phyloP scores from a whole-genome alignment of 345 rosid species.

The Chamaenerion angustifolium region DNA sequence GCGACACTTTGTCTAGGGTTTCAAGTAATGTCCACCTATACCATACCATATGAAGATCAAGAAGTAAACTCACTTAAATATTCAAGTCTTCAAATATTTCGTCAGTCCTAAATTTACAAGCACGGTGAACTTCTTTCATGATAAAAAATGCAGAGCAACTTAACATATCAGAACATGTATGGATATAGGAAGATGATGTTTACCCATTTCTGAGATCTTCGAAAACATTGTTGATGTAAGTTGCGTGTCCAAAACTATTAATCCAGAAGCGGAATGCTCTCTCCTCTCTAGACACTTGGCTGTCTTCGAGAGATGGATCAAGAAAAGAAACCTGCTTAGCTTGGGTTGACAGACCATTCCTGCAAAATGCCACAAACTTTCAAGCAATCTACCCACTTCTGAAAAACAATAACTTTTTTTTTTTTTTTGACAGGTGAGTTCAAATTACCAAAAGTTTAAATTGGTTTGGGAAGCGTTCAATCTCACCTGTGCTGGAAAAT shows the following conservation, averaged over 20 bases:
- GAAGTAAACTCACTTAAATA: slow-evolving; percentile 6
- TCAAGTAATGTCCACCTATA: slow-evolving; percentile 84
- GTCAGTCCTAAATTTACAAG: no score
- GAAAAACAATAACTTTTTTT: background rate
- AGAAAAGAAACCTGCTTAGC: slow-evolving; percentile 77
- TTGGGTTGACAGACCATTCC: slow-evolving; percentile 86
- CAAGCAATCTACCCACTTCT: background rate
- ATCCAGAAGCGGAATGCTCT: slow-evolving; percentile 94
- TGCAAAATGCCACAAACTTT: slow-evolving; percentile 14
- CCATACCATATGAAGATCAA: slow-evolving; percentile 1
- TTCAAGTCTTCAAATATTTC: background rate
- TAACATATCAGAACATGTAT: background rate
- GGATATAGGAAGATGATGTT: slow-evolving; percentile 10
- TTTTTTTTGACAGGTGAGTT: no score
- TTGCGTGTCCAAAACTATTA: slow-evolving; percentile 74
- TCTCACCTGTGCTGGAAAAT: slow-evolving; percentile 92
- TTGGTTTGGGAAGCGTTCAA: background rate
- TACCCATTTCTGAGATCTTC: slow-evolving; percentile 98
- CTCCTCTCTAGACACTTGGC: slow-evolving; percentile 87
- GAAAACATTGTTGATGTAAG: slow-evolving; percentile 69
- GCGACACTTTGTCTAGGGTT: slow-evolving; percentile 90
- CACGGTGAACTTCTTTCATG: no score
- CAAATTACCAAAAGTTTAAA: background rate
- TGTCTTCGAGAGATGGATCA: slow-evolving; percentile 65
- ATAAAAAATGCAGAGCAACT: no score